A percentile compares a stretch with the other conserved stretches of the same genome.
phyloP scores from a whole-genome alignment of 2,329 filamentous ascomycete species.

The Colletotrichum spaethianum region DNA sequence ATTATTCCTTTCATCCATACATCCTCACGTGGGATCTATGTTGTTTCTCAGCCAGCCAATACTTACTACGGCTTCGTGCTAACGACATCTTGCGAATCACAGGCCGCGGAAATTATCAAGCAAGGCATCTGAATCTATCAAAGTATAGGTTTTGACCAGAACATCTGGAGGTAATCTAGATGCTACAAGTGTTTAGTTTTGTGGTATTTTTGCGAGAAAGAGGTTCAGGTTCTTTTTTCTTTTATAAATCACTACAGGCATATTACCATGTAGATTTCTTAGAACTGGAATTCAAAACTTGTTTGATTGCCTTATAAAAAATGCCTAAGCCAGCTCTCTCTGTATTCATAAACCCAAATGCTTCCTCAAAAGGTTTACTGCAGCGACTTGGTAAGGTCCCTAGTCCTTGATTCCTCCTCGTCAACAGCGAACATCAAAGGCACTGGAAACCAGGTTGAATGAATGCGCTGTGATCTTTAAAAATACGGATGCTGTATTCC shows the following conservation, averaged over 20 bases:
- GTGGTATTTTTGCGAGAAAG: not conserved
- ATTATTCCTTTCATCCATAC: too few relatives aligned
- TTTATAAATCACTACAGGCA: not conserved
- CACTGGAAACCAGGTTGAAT: not conserved
- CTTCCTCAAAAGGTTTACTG: not conserved
- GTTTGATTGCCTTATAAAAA: not conserved
- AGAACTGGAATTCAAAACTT: not conserved
- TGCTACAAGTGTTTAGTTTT: not conserved
- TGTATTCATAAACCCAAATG: not conserved
- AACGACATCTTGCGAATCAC: not conserved
- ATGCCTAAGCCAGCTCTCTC: not conserved
- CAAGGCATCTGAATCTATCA: slow-evolving; percentile 10
- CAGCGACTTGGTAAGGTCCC: not conserved
- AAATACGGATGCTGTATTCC: not conserved
- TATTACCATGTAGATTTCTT: not conserved
- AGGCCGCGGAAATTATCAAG: slow-evolving; percentile 32
- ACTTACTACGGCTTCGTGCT: not conserved
- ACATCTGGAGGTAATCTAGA: not conserved
- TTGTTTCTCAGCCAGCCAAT: not conserved
- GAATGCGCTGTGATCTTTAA: not conserved
- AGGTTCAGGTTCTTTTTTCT: not conserved
- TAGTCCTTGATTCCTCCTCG: not conserved
- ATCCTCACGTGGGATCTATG: not conserved
- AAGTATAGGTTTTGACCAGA: not conserved
- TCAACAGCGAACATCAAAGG: not conserved